phyloP scores from a whole-genome alignment of 306 rosid species.

The Hippophae tibetana region DNA sequence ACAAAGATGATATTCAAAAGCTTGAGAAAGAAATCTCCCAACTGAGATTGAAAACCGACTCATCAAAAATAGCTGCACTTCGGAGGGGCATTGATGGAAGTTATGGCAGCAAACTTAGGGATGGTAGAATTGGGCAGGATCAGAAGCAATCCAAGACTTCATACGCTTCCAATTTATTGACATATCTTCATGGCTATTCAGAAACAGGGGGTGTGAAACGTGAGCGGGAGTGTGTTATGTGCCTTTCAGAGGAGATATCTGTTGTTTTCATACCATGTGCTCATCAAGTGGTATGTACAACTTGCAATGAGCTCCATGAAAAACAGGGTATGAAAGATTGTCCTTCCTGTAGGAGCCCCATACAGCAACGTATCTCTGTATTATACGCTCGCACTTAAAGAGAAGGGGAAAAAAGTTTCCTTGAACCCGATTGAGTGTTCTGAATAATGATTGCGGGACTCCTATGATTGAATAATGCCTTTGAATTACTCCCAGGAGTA shows the following conservation, averaged over 20 bases:
- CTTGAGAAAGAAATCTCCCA: slow-evolving; percentile 36
- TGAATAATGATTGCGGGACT: slow-evolving; percentile 41
- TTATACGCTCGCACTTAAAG: slow-evolving; percentile 21
- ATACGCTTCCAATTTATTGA: not conserved
- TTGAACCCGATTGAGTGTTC: slow-evolving; percentile 35
- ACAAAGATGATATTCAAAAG: slow-evolving; percentile 34
- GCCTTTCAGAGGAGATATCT: slow-evolving; percentile 55
- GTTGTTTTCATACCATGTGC: slow-evolving; percentile 63
- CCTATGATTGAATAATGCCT: slow-evolving; percentile 44
- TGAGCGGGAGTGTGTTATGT: slow-evolving; percentile 67
- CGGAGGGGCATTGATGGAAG: slow-evolving; percentile 23
- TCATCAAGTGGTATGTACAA: slow-evolving; percentile 52
- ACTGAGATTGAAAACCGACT: slow-evolving; percentile 22
- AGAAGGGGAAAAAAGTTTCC: not conserved
- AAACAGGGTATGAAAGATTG: slow-evolving; percentile 62
- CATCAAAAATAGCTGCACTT: slow-evolving; percentile 41
- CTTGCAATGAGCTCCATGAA: slow-evolving; percentile 59
- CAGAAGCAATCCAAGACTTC: slow-evolving; percentile 23
- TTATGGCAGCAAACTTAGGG: slow-evolving; percentile 9
- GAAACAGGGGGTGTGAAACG: slow-evolving; percentile 29
- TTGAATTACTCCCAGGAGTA: slow-evolving; percentile 29
- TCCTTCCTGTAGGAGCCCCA: slow-evolving; percentile 58
- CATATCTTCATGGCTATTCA: slow-evolving; percentile 13
- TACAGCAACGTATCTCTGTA: slow-evolving; percentile 38
- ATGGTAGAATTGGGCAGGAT: slow-evolving; percentile 11